Evolutionary conservation across 805 yeast species (phyloP).

Genomic region (Sungouiella thailandica): DNA sequence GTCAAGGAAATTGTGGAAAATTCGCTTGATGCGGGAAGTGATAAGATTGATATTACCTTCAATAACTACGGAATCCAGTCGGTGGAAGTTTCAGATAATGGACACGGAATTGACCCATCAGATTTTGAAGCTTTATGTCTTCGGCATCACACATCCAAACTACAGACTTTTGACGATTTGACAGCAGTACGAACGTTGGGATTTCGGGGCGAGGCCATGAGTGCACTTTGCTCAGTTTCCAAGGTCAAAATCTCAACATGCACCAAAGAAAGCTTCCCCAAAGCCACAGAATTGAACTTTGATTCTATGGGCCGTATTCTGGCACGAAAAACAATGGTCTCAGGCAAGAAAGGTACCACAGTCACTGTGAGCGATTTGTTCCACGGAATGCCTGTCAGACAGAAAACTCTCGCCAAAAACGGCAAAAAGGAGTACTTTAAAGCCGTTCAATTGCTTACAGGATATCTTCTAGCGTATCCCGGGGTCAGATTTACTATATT

Average conservation of each 20-base stretch:
- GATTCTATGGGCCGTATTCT: conserved; percentile 50
- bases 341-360: conserved; percentile 65
- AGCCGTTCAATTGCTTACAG: conserved; percentile 57
- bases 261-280: conserved; percentile 43
- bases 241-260: conserved; percentile 48
- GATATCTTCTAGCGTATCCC: conserved; percentile 59
- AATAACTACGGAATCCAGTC: conserved; percentile 69
- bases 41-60: conserved; percentile 62
- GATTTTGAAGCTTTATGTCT: conserved; percentile 54
- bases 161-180: conserved; percentile 52
- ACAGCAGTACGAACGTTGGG: conserved; percentile 52
- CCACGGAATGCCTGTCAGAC: conserved; percentile 71
- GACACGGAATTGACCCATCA: conserved; percentile 51
- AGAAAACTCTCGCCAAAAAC: conserved; percentile 65
- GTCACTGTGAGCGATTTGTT: conserved; percentile 59
- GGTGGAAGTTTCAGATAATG: conserved; percentile 66
- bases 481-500: conserved; percentile 56
- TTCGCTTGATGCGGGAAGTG: conserved; percentile 72
- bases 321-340: conserved; percentile 29
- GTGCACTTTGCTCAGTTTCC: conserved; percentile 57
- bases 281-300: conserved; percentile 53
- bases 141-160: conserved; percentile 67
- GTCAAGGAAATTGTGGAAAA: conserved; percentile 87
- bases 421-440: conserved; percentile 67
- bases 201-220: conserved; percentile 78